Percentiles rank a stretch among this genome's conserved stretches.
phyloP scores from a whole-genome alignment of 2,329 filamentous ascomycete genomes.

The Aurifilum marmelostoma region DNA sequence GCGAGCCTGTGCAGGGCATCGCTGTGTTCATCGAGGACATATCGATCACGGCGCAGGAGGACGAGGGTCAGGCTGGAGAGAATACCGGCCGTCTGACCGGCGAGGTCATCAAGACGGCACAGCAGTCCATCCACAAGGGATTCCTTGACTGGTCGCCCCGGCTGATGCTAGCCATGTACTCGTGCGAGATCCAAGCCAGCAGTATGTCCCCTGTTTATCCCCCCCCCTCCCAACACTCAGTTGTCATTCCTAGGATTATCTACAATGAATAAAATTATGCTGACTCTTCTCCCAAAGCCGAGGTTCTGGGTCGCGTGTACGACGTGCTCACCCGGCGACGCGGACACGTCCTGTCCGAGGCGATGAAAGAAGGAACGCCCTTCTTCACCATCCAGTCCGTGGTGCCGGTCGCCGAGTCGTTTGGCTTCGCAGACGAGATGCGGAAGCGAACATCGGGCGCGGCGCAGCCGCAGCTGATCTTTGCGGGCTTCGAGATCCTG shows the following conservation, averaged over 20 bases:
- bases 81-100: slow-evolving; percentile 81
- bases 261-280: slow-evolving; percentile 21
- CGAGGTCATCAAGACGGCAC: slow-evolving; percentile 88
- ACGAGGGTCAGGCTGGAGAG: slow-evolving; percentile 59
- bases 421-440: slow-evolving; percentile 96
- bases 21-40: slow-evolving; percentile 89
- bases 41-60: slow-evolving; percentile 58
- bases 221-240: slow-evolving; percentile 8
- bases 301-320: slow-evolving; percentile 94
- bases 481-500: slow-evolving; percentile 87
- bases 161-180: slow-evolving; percentile 97
- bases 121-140: slow-evolving; percentile 78
- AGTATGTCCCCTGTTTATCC: slow-evolving; percentile 57
- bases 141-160: slow-evolving; percentile 96
- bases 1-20: slow-evolving; percentile 90
- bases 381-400: slow-evolving; percentile 93
- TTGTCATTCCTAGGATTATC: no score
- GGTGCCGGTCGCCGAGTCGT: slow-evolving; percentile 90
- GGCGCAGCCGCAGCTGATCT: slow-evolving; percentile 90
- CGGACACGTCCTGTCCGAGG: slow-evolving; percentile 85
- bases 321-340: slow-evolving; percentile 94
- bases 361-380: slow-evolving; percentile 91
- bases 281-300: slow-evolving; percentile 54
- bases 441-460: slow-evolving; percentile 89
- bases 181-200: slow-evolving; percentile 93